phyloP scores from a whole-genome alignment of 371 early-diverging fungal species.

The Dipsacomyces acuminosporus region DNA sequence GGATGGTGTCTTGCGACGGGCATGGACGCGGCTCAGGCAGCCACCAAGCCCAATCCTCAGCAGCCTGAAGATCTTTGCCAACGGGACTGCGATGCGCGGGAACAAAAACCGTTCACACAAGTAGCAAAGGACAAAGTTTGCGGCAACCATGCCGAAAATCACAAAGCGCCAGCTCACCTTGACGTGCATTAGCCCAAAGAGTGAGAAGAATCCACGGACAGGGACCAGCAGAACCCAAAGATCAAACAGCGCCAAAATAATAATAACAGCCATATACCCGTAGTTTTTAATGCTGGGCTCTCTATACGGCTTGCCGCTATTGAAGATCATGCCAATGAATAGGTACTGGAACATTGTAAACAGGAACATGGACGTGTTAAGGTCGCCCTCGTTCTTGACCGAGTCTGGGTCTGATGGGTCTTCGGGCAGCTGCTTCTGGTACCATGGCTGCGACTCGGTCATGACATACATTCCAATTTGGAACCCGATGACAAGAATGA shows the following conservation, averaged over 20 bases:
- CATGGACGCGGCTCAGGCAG: neutral
- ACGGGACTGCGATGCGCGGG: conserved; percentile 28
- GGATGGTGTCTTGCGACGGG: neutral
- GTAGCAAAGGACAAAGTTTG: conserved; percentile 38
- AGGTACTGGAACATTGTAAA: conserved; percentile 89
- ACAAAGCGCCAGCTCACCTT: conserved; percentile 28
- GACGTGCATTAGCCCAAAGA: conserved; percentile 55
- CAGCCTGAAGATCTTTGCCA: conserved; percentile 22
- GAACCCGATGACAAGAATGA: conserved; percentile 66
- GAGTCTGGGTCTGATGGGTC: conserved; percentile 52
- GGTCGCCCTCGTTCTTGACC: conserved; percentile 59
- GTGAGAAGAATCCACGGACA: conserved; percentile 34
- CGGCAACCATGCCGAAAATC: conserved; percentile 30
- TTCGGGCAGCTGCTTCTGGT: conserved; percentile 41
- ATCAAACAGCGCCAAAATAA: conserved; percentile 51
- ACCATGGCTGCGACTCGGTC: conserved; percentile 73
- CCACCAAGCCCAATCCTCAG: neutral
- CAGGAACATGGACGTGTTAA: conserved; percentile 82
- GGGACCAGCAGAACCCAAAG: conserved; percentile 53
- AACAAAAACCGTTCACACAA: conserved; percentile 39
- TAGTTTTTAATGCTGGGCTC: conserved; percentile 74
- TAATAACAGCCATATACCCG: conserved; percentile 55
- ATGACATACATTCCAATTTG: conserved; percentile 66
- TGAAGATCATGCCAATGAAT: conserved; percentile 79
- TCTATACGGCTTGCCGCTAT: conserved; percentile 93